Base-by-base conservation (phyloP, 2,329 filamentous ascomycete genomes). In the Arthrinium puccinioides region DNA sequence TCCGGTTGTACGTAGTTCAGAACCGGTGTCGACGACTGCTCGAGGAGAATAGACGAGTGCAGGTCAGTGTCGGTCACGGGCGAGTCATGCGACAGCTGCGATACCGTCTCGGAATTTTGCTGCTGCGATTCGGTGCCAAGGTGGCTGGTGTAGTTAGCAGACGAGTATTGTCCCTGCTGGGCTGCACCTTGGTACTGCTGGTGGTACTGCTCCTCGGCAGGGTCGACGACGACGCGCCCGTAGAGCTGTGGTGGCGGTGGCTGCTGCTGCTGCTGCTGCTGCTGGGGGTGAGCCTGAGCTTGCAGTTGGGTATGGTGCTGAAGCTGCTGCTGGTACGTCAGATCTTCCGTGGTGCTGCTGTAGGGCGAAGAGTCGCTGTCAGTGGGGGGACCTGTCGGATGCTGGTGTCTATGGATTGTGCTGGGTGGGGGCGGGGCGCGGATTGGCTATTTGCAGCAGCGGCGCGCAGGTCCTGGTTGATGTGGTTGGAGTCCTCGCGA, bases 81-180 rank as follows among this genome's bases (percentile, higher is more conserved):
- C 23, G 76, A 79, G 41, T 82, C 78, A 64, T 74, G 69, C 52
- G 78, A 82, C 47, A 77, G 54, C 55, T 80, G 76, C 6, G 76
- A 81, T 25, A 76, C 57, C 5, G 76, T 78, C 55, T 82, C 77
- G 20, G 74, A 60, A 50, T 77, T 79, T 39, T 63, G 63, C 25
- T 59, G 61, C 44, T 67, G 64, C 25, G 60, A 44, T 32, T 38
- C 48, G 34, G 51, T 46, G 42, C 52, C 48, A 32, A 59, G 48
- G 26, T 56, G 54, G 14, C 45, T 45, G 25, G 40, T 41, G 38
- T 57, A 56, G 37, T 45, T 50, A 37, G 44, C 47, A 32, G 39
- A 40, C 37, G 57, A 59, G 15, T 56, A 53, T 36, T 54, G 48
- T 26, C 44, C 50, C 40, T 52, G 38, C 18, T 52, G 44, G 23